Conservation (phyloP, 2,329 filamentous ascomycete species). For the Diatrype stigma region DNA sequence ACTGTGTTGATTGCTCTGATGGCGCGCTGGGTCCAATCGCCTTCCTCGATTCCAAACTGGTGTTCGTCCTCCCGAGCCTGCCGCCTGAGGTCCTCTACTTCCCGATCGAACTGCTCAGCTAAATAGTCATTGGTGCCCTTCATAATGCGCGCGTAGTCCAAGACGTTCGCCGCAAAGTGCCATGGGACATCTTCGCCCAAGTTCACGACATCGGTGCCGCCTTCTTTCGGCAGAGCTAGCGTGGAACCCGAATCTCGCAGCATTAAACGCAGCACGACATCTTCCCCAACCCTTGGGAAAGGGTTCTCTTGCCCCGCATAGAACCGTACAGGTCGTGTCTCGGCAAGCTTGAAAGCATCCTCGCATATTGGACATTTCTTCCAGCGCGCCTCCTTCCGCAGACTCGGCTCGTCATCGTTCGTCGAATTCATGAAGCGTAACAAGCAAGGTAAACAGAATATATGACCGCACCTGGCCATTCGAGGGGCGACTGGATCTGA, state of each 20-base stretch:
- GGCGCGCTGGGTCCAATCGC: constrained; percentile 87
- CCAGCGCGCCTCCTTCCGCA: constrained; percentile 71
- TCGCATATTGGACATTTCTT: constrained; percentile 97
- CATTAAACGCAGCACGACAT: constrained; percentile 85
- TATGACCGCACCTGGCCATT: constrained; percentile 96
- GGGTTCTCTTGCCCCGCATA: constrained; percentile 84
- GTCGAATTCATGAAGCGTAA: constrained; percentile 93
- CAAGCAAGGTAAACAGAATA: constrained; percentile 90
- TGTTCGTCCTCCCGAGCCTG: constrained; percentile 88
- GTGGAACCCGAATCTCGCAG: constrained; percentile 77
- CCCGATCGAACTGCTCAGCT: constrained; percentile 70
- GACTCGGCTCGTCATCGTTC: constrained; percentile 62
- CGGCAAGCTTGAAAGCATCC: constrained; percentile 87
- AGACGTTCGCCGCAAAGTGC: constrained; percentile 89
- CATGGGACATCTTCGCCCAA: constrained; percentile 79
- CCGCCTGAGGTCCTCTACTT: constrained; percentile 67
- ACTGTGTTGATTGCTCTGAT: constrained; percentile 68
- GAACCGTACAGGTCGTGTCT: constrained; percentile 84
- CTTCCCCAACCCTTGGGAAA: constrained; percentile 75
- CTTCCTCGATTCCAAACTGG: constrained; percentile 80
- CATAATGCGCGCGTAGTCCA: constrained; percentile 95
- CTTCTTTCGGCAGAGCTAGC: constrained; percentile 80
- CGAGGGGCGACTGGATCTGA: constrained; percentile 88
- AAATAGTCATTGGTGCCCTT: constrained; percentile 90
- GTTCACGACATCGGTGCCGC: constrained; percentile 63